Evolutionary conservation across 2,329 filamentous ascomycete species (phyloP), one percentile per base, ranked within the genome.

Genomic region (Capronia coronata): DNA sequence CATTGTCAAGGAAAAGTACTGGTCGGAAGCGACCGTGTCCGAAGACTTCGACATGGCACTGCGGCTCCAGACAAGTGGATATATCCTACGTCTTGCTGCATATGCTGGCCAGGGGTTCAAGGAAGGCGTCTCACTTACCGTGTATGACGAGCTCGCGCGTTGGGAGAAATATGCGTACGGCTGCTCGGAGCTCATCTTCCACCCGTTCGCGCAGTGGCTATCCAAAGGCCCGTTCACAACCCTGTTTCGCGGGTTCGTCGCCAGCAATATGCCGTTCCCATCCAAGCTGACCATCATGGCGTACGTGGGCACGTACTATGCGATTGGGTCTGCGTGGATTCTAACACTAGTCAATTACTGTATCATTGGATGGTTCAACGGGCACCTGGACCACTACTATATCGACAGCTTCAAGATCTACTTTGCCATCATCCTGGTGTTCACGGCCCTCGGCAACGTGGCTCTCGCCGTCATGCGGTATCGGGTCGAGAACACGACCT

Each of bases 121-220:
- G 61, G 86, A 91, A 65, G 86, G 87, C 57, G 86, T 91, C 46
- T 90, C 86, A 1, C 72, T 91, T 49, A 91, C 86, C 0, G 85
- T 91, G 8, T 89, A 91, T 63, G 86, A 91, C 67, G 87, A 91
- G 67, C 74, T 91, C 52, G 83, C 85, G 1, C 83, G 86, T 49
- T 91, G 87, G 86, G 86, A 91, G 64, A 91, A 91, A 68, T 89
- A 89, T 64, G 87, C 86, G 2, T 90, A 88, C 61, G 86, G 86
- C 30, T 90, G 87, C 68, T 87, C 86, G 65, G 86, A 90, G 70
- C 74, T 91, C 49, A 75, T 91, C 49, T 91, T 93, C 72, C 78
- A 91, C 63, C 87, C 86, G 2, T 72, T 91, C 52, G 77, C 78
- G 52, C 81, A 80, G 59, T 91, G 87, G 87, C 66, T 80, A 38